A percentile compares a stretch with the other conserved stretches of the same genome.
Conservation (phyloP, 495 filamentous ascomycete species). For the Neurospora hispaniola region DNA sequence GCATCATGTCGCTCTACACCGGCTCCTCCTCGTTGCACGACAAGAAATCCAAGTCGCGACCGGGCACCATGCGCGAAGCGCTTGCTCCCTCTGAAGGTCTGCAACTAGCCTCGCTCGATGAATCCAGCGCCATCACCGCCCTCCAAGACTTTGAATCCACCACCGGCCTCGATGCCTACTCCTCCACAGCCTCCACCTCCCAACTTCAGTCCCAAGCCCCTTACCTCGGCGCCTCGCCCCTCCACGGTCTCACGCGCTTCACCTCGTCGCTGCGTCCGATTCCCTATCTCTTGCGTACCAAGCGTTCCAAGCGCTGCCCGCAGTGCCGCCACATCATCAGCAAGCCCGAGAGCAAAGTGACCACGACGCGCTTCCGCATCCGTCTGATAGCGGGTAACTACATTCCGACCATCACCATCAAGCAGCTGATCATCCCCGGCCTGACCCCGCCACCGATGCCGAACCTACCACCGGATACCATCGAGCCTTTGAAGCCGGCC, state of each 20-base stretch:
- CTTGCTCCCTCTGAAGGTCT: constrained; percentile 58
- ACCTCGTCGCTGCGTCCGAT: constrained; percentile 62
- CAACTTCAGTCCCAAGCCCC: constrained; percentile 31
- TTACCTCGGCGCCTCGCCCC: constrained; percentile 24
- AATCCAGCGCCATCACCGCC: constrained; percentile 39
- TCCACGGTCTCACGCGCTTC: constrained; percentile 47
- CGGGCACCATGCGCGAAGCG: constrained; percentile 69
- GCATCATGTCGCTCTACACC: constrained; percentile 88
- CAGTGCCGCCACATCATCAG: constrained; percentile 90
- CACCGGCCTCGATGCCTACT: constrained; percentile 23
- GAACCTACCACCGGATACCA: constrained; percentile 16
- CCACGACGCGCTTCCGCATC: constrained; percentile 78
- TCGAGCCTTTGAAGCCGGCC: constrained; percentile 57
- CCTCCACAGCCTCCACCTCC: constrained; percentile 26
- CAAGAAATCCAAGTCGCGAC: constrained; percentile 58
- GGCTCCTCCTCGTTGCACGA: constrained; percentile 40
- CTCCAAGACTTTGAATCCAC: constrained; percentile 17
- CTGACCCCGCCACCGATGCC: constrained; percentile 5
- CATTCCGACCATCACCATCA: constrained; percentile 68
- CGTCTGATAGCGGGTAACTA: constrained; percentile 79
- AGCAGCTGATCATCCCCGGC: constrained; percentile 45
- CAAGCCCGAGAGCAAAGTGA: constrained; percentile 85
- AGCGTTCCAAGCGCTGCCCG: constrained; percentile 85
- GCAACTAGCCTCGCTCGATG: constrained; percentile 37
- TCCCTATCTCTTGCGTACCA: constrained; percentile 73